These are phyloP conservation scores for Dentiscutata heterogama DNA, from an alignment of 371 early-diverging fungal species.

Conservation along the genomic window DNA sequence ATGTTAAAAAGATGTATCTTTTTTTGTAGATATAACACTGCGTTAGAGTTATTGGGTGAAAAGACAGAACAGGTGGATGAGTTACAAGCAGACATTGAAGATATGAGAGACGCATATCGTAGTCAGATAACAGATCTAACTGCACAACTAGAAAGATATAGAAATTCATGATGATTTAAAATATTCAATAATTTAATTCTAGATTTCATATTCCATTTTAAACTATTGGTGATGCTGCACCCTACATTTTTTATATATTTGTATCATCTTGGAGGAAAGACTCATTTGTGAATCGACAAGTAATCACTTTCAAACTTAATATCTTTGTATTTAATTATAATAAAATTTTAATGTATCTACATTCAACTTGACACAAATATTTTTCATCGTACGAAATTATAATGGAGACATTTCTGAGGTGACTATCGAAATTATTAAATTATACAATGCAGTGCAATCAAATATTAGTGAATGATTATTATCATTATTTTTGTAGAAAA, in stretches of 20 bases:
- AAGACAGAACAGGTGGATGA: conserved; percentile 89
- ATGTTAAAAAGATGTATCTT: neutral
- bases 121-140: conserved; percentile 80
- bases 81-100: conserved; percentile 80
- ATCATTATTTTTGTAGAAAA: too few species aligned
- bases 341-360: neutral
- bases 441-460: too few species aligned
- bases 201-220: neutral
- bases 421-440: too few species aligned
- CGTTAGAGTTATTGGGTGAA: conserved; percentile 90
- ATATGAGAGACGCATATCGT: conserved; percentile 82
- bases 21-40: conserved; percentile 72
- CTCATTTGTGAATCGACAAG: neutral
- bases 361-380: too few species aligned
- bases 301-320: neutral
- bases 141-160: conserved; percentile 49
- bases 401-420: too few species aligned
- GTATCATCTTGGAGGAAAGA: neutral
- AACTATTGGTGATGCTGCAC: neutral
- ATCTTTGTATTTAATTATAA: neutral
- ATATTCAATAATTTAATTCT: neutral
- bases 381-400: too few species aligned
- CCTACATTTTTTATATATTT: neutral
- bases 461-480: too few species aligned
- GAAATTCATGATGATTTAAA: neutral